Conservation (phyloP, 176 grass and related monocot genomes). For the Oryza glumipatula region DNA sequence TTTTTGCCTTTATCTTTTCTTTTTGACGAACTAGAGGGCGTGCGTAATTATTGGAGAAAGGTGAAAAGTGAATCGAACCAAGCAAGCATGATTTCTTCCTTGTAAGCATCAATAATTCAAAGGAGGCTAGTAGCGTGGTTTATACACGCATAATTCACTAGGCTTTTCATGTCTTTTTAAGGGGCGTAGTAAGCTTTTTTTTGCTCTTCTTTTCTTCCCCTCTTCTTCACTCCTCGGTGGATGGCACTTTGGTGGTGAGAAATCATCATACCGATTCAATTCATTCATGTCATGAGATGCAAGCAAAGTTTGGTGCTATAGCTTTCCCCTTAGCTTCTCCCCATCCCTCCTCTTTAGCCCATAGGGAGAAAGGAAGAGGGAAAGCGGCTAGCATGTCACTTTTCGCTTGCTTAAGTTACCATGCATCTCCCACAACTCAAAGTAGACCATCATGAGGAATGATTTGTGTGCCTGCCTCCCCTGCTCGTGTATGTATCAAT, state of each 20-base stretch:
- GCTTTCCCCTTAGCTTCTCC: background rate
- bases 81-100: constrained; percentile 44
- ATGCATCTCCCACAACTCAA: constrained; percentile 47
- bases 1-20: background rate
- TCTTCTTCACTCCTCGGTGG: constrained; percentile 43
- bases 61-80: constrained; percentile 40
- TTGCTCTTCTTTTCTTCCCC: background rate
- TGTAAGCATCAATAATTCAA: constrained; percentile 54
- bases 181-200: constrained; percentile 25
- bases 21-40: constrained; percentile 27
- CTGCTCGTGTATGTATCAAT: constrained; percentile 41
- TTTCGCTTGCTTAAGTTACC: constrained; percentile 65
- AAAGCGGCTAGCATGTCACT: background rate
- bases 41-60: constrained; percentile 53
- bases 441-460: constrained; percentile 61
- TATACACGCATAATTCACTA: constrained; percentile 69
- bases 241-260: constrained; percentile 66
- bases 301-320: constrained; percentile 38
- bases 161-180: constrained; percentile 42
- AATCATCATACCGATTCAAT: constrained; percentile 55
- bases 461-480: constrained; percentile 31
- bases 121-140: constrained; percentile 49
- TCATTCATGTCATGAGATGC: constrained; percentile 36
- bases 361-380: background rate
- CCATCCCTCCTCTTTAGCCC: background rate